phyloP scores from a whole-genome alignment of 2,329 filamentous ascomycete species.

The Phialocephala subalpina region DNA sequence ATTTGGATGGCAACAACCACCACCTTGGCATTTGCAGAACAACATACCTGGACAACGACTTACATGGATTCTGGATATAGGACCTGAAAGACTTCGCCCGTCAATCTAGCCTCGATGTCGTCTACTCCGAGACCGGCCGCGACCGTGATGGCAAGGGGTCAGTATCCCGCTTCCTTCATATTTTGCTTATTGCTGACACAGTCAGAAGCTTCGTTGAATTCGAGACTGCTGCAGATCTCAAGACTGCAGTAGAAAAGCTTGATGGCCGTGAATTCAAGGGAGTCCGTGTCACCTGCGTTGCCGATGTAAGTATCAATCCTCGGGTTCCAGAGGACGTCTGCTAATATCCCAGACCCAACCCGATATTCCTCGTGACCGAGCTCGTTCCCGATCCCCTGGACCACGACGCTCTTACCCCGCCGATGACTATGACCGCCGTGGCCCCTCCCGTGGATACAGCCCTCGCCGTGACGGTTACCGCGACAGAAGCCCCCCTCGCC shows the following conservation, averaged over 20 bases:
- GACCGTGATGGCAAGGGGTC: conserved; percentile 93
- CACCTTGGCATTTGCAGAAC: conserved; percentile 40
- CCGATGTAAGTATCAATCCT: conserved; percentile 72
- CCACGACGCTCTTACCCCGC: conserved; percentile 75
- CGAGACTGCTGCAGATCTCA: conserved; percentile 89
- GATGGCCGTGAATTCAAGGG: conserved; percentile 95
- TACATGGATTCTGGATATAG: conserved; percentile 86
- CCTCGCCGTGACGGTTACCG: conserved; percentile 87
- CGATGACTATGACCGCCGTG: conserved; percentile 86
- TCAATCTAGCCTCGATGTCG: conserved; percentile 94
- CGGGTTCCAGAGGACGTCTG: conserved; percentile 34
- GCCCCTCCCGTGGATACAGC: conserved; percentile 82
- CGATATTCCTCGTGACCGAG: conserved; percentile 72
- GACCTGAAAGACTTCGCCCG: conserved; percentile 99
- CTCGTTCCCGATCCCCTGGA: conserved; percentile 80
- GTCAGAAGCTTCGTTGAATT: conserved; percentile 90
- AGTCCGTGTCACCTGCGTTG: conserved; percentile 81
- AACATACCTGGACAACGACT: conserved; percentile 62
- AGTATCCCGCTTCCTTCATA: conserved; percentile 47
- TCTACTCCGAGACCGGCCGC: conserved; percentile 95
- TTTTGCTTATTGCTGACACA: conserved; percentile 27
- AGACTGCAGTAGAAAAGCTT: conserved; percentile 92
- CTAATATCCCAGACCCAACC: conserved; percentile 71
- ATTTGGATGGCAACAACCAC: conserved; percentile 41
- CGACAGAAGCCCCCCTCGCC: conserved; percentile 81